Evolutionary conservation across 208 protist genomes (phyloP).

Genomic region (Trypanosoma vivax): DNA sequence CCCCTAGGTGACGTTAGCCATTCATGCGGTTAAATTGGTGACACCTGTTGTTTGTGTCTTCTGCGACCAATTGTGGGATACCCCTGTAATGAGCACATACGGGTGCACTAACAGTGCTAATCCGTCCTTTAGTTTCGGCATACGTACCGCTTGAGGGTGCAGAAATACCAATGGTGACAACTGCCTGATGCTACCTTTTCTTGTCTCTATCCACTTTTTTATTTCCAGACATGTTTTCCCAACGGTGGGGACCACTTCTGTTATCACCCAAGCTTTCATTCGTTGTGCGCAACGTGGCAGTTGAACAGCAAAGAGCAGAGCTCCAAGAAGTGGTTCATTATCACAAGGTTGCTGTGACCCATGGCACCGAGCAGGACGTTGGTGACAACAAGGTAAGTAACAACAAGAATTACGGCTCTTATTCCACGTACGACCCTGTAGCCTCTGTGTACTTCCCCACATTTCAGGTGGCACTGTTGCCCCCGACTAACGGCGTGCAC

Average conservation of each 20-base stretch:
- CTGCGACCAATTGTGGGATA: neutral
- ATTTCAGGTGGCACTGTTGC: conserved; percentile 47
- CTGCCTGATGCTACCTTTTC: neutral
- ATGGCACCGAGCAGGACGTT: neutral
- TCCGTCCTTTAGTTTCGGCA: neutral
- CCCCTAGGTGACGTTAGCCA: neutral
- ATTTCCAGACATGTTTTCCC: conserved; percentile 5
- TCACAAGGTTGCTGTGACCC: conserved; percentile 1
- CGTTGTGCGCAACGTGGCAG: conserved; percentile 1
- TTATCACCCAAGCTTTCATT: conserved; percentile 9
- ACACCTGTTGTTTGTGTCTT: no score
- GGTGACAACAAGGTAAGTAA: no score
- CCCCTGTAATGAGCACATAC: neutral
- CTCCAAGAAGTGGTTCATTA: conserved; percentile 9
- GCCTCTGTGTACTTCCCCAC: conserved; percentile 31
- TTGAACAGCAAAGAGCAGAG: conserved; percentile 5
- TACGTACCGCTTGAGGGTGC: neutral
- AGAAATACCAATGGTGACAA: neutral
- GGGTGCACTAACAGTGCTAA: neutral
- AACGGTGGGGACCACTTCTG: neutral
- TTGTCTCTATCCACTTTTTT: neutral
- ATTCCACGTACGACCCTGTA: conserved; percentile 41
- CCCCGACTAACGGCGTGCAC: conserved; percentile 34
- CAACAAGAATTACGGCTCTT: no score
- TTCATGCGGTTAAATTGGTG: conserved; percentile 4